Evolutionary conservation across 2,329 filamentous ascomycete species (phyloP).

Genomic region (Aspergillus bombycis): DNA sequence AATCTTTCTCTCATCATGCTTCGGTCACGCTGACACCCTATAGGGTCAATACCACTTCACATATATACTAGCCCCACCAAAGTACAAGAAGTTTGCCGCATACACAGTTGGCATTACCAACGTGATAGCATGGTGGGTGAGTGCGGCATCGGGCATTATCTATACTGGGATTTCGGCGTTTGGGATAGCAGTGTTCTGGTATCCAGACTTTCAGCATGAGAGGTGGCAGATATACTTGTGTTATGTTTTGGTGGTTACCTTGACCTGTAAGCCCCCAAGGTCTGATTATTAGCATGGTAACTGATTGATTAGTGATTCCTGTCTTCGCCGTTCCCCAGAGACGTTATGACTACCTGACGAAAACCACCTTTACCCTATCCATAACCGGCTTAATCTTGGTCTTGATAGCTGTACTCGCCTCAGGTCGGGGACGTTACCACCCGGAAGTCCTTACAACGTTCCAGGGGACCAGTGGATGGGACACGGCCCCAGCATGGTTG

Average conservation of each 20-base stretch:
- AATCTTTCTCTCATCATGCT: not conserved
- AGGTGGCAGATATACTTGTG: slow-evolving; percentile 30
- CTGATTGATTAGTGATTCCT: slow-evolving; percentile 7
- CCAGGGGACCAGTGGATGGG: slow-evolving; percentile 30
- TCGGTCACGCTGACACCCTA: not conserved
- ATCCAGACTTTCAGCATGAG: slow-evolving; percentile 14
- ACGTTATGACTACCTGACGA: slow-evolving; percentile 1
- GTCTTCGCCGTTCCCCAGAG: slow-evolving; percentile 8
- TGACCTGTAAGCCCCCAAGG: slow-evolving; percentile 5
- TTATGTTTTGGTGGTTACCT: slow-evolving; percentile 19
- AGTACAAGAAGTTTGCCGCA: slow-evolving; percentile 17
- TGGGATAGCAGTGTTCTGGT: slow-evolving; percentile 19
- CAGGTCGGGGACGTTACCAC: slow-evolving; percentile 4
- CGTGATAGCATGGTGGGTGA: slow-evolving; percentile 26
- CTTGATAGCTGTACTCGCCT: slow-evolving; percentile 1
- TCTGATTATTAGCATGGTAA: not conserved
- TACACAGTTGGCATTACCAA: slow-evolving; percentile 32
- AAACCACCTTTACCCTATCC: not conserved
- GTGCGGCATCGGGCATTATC: slow-evolving; percentile 24
- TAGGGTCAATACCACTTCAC: slow-evolving; percentile 37
- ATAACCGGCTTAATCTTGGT: slow-evolving; percentile 2
- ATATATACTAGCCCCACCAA: slow-evolving; percentile 26
- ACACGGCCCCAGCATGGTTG: slow-evolving; percentile 25
- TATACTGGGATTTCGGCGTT: slow-evolving; percentile 19
- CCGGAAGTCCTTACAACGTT: slow-evolving; percentile 15